Base-by-base conservation (phyloP, 2,329 filamentous ascomycete genomes). In the Hyphodiscus sp. region DNA sequence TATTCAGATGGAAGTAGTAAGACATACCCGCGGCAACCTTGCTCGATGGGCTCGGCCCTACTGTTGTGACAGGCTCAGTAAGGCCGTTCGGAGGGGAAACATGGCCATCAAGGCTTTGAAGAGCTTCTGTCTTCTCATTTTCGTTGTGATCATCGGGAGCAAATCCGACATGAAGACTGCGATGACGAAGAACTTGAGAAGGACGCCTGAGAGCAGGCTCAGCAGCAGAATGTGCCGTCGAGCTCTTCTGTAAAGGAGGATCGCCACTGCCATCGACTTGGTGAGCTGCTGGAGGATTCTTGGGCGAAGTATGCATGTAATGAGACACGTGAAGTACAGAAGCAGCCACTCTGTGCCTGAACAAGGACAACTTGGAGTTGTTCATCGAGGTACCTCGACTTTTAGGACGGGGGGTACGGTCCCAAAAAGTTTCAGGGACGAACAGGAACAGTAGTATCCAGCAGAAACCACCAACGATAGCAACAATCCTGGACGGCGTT, bases 341-440 rank as follows among this genome's bases (percentile, higher is more conserved):
- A 5, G 58, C 53, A 26, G 43, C 45, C 45, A 43, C 56, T 26
- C 54, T 53, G 15, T 41, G 49, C 9, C 57, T 54, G 43, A 65
- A 58, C 6, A 63, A 20, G 18, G 59, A 60, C 6, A 56, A 23
- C 20, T 45, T 57, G 38, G 61, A 58, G 7, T 51, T 48, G 19
- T 58, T 52, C 26, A 49, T 55, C 2, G 60, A 57, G 13, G 33
- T 6, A 45, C 51, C 55, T 42, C 57, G 58, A 42, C 57, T 61
- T 19, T 59, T 63, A 16, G 64, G 59, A n/a, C 62, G 57, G 20
- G 91, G 91, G 2, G 86, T 86, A 47, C 92, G 79, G 69, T 96
- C 91, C 92, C 92, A 97, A 61, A 96, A 96, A 0, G 91, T 96
- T 71, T 97, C 92, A 0, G 92, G 92, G 0, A 96, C 89, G 63